phyloP scores from a whole-genome alignment of 345 rosid species.

The Eucalyptus camaldulensis region DNA sequence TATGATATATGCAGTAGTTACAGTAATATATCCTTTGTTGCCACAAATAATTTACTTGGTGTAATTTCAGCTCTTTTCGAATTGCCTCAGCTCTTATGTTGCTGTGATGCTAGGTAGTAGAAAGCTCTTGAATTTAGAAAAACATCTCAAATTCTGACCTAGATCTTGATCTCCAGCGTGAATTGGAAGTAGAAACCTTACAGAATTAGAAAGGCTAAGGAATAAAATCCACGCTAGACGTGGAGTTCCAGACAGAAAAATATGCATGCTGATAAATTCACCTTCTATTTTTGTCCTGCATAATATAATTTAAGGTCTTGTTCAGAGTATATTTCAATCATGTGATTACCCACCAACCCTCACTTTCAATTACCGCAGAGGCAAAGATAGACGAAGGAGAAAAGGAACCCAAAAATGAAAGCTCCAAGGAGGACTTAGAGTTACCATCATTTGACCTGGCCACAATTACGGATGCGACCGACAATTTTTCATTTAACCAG shows the following conservation, averaged over 20 bases:
- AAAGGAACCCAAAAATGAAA: background rate
- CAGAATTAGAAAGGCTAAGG: background rate
- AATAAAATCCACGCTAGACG: background rate
- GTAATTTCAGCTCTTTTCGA: background rate
- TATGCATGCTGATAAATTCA: background rate
- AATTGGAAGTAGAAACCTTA: background rate
- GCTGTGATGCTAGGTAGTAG: background rate
- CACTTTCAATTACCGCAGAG: background rate
- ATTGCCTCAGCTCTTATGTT: background rate
- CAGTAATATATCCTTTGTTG: background rate
- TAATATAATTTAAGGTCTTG: background rate
- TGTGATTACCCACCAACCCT: background rate
- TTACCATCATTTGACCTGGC: background rate
- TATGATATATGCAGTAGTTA: background rate
- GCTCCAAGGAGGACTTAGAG: background rate
- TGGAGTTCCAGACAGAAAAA: background rate
- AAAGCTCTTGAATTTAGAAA: background rate
- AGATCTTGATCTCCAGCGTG: background rate
- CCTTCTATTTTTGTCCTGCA: background rate
- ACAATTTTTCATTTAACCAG: constrained; percentile 11
- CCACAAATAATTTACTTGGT: background rate
- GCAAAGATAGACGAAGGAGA: background rate
- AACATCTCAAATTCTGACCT: background rate
- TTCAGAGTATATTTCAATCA: background rate
- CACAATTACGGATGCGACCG: constrained; percentile 5